phyloP scores from a whole-genome alignment of 1,284 basidiomycete species.

The Cystobasidiaceae sp. region DNA sequence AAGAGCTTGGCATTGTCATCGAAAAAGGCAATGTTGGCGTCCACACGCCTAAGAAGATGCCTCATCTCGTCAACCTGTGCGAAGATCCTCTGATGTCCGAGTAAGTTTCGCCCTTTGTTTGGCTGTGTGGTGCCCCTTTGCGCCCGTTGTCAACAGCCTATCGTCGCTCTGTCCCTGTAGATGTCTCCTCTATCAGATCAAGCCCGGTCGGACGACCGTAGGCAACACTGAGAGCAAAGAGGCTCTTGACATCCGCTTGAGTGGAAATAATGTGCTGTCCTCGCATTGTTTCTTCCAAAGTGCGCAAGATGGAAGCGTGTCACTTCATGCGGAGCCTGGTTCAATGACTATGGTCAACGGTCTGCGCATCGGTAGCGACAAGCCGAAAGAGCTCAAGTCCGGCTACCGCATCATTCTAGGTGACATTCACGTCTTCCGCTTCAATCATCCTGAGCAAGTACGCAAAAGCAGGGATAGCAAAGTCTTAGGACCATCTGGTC shows the following conservation, averaged over 20 bases:
- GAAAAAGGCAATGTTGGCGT: slow-evolving; percentile 91
- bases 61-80: slow-evolving; percentile 84
- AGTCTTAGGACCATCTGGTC: slow-evolving; percentile 58
- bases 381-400: slow-evolving; percentile 75
- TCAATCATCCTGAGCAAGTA: slow-evolving; percentile 92
- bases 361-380: slow-evolving; percentile 68
- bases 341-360: slow-evolving; percentile 92
- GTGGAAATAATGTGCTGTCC: slow-evolving; percentile 82
- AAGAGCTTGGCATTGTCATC: slow-evolving; percentile 94
- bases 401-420: slow-evolving; percentile 95
- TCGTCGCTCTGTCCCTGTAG: slow-evolving; percentile 55
- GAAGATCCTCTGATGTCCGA: slow-evolving; percentile 46
- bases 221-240: slow-evolving; percentile 74
- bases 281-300: slow-evolving; percentile 92
- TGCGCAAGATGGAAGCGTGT: slow-evolving; percentile 53
- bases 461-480: slow-evolving; percentile 73
- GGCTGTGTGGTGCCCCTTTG: no score
- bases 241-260: slow-evolving; percentile 78
- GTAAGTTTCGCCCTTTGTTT: slow-evolving; percentile 32
- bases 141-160: no score
- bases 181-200: slow-evolving; percentile 91
- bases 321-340: slow-evolving; percentile 67
- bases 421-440: slow-evolving; percentile 95
- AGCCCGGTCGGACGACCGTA: slow-evolving; percentile 76
- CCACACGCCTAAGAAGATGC: slow-evolving; percentile 99